phyloP scores from a whole-genome alignment of 2,329 filamentous ascomycete genomes.

The Fragosphaeria purpurea region DNA sequence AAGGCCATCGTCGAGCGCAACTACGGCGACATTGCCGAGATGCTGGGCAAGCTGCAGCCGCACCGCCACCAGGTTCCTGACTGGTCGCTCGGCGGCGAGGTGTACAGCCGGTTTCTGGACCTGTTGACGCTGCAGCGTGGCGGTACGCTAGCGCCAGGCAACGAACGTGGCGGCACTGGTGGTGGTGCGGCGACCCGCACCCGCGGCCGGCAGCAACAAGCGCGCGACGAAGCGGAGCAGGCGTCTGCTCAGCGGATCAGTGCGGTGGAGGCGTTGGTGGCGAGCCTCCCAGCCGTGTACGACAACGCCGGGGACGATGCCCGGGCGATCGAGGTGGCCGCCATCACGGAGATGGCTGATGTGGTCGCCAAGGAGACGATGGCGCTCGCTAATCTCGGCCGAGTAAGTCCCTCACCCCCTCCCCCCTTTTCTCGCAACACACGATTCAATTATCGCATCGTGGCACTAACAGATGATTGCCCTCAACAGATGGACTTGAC shows the following conservation, averaged over 20 bases:
- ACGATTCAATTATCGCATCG: conserved; percentile 15
- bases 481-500: conserved; percentile 29
- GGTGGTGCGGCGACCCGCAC: conserved; percentile 6
- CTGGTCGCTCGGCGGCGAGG: conserved; percentile 70
- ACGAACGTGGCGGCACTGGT: conserved; percentile 23
- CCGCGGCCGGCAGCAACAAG: conserved; percentile 12
- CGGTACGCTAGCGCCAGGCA: conserved; percentile 16
- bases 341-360: conserved; percentile 72
- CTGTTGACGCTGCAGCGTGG: conserved; percentile 34
- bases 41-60: conserved; percentile 63
- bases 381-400: conserved; percentile 42
- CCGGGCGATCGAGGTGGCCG: conserved; percentile 52
- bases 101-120: conserved; percentile 58
- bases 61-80: conserved; percentile 52
- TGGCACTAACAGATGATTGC: conserved; percentile 13
- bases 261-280: conserved; percentile 46
- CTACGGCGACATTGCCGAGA: conserved; percentile 42
- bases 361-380: conserved; percentile 59
- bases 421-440: too few relatives aligned
- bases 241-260: conserved; percentile 22
- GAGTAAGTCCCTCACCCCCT: conserved; percentile 32
- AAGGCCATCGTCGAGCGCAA: conserved; percentile 73
- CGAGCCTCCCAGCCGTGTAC: conserved; percentile 46
- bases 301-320: conserved; percentile 25
- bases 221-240: conserved; percentile 9